Conservation (phyloP, 1,284 basidiomycete genomes). For the Cutaneotrichosporon sp. region DNA sequence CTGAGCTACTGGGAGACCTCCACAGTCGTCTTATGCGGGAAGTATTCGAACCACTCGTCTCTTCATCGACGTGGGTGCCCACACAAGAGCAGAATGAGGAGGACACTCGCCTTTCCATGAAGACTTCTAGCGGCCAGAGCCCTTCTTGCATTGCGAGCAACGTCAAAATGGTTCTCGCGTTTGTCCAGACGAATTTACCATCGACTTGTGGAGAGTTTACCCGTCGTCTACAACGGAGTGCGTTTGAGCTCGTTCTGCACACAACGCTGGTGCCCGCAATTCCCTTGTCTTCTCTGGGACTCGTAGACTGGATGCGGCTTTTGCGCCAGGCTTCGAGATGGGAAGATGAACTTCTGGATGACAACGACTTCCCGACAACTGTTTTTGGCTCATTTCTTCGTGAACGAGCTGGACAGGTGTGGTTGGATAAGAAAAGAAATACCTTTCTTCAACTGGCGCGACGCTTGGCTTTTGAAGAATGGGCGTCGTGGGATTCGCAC, state of each 20-base stretch:
- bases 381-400: constrained; percentile 43
- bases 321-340: constrained; percentile 57
- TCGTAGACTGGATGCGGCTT: constrained; percentile 61
- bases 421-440: constrained; percentile 21
- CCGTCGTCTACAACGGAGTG: constrained; percentile 2
- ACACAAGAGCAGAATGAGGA: too few relatives aligned
- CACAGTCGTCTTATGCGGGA: not conserved
- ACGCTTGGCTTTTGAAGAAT: not conserved
- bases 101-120: too few relatives aligned
- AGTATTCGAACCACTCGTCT: not conserved
- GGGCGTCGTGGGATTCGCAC: not conserved
- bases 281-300: constrained; percentile 52
- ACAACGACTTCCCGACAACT: not conserved
- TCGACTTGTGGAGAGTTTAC: constrained; percentile 8
- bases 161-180: constrained; percentile 18
- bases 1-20: not conserved
- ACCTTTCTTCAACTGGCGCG: constrained; percentile 3
- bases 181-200: constrained; percentile 5
- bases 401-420: constrained; percentile 49
- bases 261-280: constrained; percentile 62
- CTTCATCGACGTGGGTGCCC: too few relatives aligned
- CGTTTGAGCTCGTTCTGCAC: constrained; percentile 53
- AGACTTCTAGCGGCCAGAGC: too few relatives aligned
- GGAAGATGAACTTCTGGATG: constrained; percentile 53
- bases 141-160: too few relatives aligned